Conservation (phyloP, 768 basidiomycete genomes). For the Amanita rimosa region DNA sequence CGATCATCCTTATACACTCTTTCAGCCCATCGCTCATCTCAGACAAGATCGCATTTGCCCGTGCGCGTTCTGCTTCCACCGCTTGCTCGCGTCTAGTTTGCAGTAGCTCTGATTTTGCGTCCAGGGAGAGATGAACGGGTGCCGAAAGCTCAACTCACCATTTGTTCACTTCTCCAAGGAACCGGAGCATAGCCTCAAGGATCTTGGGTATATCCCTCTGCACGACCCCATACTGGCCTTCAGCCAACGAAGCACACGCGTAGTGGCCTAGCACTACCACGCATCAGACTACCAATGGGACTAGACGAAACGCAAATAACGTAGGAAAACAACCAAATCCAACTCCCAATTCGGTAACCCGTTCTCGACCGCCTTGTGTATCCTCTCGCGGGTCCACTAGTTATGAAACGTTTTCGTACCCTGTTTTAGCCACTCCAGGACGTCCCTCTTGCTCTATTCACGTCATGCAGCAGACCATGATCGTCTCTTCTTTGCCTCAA, state of each 20-base stretch:
- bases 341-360: conserved; percentile 51
- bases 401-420: not conserved
- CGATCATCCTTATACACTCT: conserved; percentile 53
- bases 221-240: conserved; percentile 75
- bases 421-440: conserved; percentile 1
- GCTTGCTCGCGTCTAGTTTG: conserved; percentile 14
- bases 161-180: conserved; percentile 55
- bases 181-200: conserved; percentile 63
- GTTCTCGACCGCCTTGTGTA: conserved; percentile 39
- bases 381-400: conserved; percentile 53
- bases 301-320: conserved; percentile 13
- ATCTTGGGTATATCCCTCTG: conserved; percentile 80
- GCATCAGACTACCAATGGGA: not conserved
- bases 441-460: not conserved
- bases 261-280: conserved; percentile 48
- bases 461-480: not conserved
- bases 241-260: conserved; percentile 59
- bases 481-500: not conserved
- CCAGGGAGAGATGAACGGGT: too few relatives aligned
- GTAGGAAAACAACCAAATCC: conserved; percentile 51
- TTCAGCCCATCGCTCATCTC: too few relatives aligned
- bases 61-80: conserved; percentile 22
- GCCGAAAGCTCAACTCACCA: conserved; percentile 40
- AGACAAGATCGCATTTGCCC: conserved; percentile 38
- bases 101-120: conserved; percentile 8